phyloP scores from a whole-genome alignment of 306 rosid species.

The Astragalus membranaceus region DNA sequence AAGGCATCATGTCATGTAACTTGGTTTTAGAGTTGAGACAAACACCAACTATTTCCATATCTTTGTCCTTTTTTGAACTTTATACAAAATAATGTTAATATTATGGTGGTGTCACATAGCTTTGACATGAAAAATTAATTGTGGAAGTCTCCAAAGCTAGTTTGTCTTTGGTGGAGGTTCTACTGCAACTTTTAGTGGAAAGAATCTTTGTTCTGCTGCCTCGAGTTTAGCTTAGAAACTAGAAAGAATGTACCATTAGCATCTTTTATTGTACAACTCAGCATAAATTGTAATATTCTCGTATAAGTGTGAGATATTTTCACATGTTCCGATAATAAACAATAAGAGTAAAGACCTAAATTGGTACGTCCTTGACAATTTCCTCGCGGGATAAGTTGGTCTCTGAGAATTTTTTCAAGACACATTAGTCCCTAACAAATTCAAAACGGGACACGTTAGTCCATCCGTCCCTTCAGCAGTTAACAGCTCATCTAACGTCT shows the following conservation, averaged over 20 bases:
- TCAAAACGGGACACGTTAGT: no score
- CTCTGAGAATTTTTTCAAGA: no score
- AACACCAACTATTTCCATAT: not conserved
- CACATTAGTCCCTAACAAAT: no score
- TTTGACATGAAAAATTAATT: not conserved
- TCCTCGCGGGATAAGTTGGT: no score
- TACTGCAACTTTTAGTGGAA: not conserved
- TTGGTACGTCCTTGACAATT: no score
- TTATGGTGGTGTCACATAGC: not conserved
- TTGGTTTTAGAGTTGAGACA: not conserved
- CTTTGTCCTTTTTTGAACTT: conserved; percentile 1
- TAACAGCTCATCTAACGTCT: no score
- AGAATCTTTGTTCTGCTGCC: conserved; percentile 12
- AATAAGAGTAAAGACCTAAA: no score
- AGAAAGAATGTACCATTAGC: not conserved
- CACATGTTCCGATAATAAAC: no score
- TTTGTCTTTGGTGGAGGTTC: not conserved
- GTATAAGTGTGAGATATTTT: no score
- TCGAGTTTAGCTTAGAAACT: not conserved
- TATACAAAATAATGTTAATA: not conserved
- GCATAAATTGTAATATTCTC: no score
- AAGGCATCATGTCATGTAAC: not conserved
- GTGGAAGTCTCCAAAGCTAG: not conserved
- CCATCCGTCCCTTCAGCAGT: no score
- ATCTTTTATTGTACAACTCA: not conserved